These are phyloP conservation scores for Apium graveolens DNA, from an alignment of 129 eudicot genomes.

Conservation along the genomic window DNA sequence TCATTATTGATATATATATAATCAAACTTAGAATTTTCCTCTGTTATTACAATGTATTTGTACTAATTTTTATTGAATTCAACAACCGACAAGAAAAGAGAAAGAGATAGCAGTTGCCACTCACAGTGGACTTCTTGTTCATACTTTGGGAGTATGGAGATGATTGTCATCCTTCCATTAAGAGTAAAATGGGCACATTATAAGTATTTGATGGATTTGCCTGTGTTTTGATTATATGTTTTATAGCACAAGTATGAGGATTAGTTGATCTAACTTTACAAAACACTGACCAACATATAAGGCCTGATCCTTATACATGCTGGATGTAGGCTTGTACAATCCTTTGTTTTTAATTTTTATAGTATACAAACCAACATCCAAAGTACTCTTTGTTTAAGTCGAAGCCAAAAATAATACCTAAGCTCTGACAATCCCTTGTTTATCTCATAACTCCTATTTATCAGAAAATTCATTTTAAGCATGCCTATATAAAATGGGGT, in stretches of 20 bases:
- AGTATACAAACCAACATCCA: neutral
- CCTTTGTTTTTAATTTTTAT: neutral
- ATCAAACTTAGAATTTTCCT: neutral
- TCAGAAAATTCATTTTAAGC: neutral
- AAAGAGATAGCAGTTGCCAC: slow-evolving; percentile 87
- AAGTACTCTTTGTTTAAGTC: neutral
- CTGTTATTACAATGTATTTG: neutral
- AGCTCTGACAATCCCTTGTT: too few relatives aligned
- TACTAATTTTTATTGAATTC: too few relatives aligned
- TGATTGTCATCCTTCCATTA: slow-evolving; percentile 67
- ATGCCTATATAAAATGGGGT: too few relatives aligned
- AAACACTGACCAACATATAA: neutral
- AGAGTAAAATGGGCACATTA: slow-evolving; percentile 62
- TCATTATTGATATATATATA: too few relatives aligned
- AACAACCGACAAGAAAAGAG: slow-evolving; percentile 74
- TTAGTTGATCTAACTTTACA: neutral
- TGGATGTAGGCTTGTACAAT: neutral
- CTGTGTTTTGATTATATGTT: too few relatives aligned
- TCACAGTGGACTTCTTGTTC: slow-evolving; percentile 75
- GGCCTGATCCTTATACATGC: neutral
- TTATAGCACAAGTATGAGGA: neutral
- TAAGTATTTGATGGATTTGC: slow-evolving; percentile 30
- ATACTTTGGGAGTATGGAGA: slow-evolving; percentile 62
- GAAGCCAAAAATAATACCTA: neutral
- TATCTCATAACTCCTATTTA: neutral